phyloP scores from a whole-genome alignment of 495 filamentous ascomycete species.

The Extremus antarcticus region DNA sequence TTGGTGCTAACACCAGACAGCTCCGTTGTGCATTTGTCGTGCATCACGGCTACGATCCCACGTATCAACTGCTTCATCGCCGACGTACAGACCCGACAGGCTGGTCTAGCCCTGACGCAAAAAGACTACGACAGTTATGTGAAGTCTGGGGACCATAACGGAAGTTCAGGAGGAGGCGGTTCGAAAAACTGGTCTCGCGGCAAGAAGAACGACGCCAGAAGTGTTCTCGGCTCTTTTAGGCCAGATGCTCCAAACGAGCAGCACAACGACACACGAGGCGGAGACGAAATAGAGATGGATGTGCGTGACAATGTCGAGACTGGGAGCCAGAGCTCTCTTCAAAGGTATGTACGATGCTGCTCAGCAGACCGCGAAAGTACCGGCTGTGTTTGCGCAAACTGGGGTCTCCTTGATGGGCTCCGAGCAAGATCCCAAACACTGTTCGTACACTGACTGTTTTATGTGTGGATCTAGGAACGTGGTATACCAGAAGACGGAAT shows the following conservation, averaged over 20 bases:
- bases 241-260: not conserved
- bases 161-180: not conserved
- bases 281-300: conserved; percentile 4
- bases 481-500: conserved; percentile 5
- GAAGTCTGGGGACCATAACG: not conserved
- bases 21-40: conserved; percentile 2
- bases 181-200: conserved; percentile 1
- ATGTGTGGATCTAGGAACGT: not conserved
- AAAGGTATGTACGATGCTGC: not conserved
- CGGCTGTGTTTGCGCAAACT: too few relatives aligned
- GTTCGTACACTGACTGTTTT: not conserved
- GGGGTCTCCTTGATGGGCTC: too few relatives aligned
- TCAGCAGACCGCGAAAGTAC: too few relatives aligned
- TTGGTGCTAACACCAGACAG: not conserved
- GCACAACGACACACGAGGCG: not conserved
- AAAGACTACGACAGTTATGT: not conserved
- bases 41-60: conserved; percentile 7
- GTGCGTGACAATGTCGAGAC: conserved; percentile 1
- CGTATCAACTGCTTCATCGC: conserved; percentile 10
- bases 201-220: not conserved
- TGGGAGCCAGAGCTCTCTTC: conserved; percentile 3
- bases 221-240: not conserved
- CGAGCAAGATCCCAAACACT: too few relatives aligned
- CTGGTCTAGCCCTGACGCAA: not conserved
- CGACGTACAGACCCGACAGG: conserved; percentile 4